A percentile compares a stretch with the other conserved stretches of the same genome.
Conservation (phyloP, 805 yeast species). For the Ascoidea asiatica region DNA sequence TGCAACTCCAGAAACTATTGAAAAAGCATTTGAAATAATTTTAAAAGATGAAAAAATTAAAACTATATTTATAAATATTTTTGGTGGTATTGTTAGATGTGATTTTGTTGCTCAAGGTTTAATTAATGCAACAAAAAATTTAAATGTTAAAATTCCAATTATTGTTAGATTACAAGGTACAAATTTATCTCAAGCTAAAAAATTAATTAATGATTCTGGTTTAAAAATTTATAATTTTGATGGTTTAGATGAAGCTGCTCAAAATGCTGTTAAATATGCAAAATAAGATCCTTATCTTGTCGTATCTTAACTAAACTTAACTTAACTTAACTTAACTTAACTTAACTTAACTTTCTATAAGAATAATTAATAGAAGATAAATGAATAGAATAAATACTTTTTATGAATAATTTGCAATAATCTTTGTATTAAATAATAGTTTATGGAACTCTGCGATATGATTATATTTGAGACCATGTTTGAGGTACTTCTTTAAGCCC, state of each 20-base stretch:
- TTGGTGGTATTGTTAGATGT: constrained; percentile 99
- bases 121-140: constrained; percentile 86
- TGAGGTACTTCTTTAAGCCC: no score
- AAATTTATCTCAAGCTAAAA: constrained; percentile 78
- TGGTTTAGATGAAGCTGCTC: constrained; percentile 95
- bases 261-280: constrained; percentile 75
- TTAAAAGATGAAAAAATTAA: constrained; percentile 79
- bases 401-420: no score
- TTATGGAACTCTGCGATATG: no score
- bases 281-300: constrained; percentile 12
- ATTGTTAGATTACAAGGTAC: constrained; percentile 99
- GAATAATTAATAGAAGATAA: no score
- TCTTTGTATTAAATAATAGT: no score
- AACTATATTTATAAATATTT: constrained; percentile 95
- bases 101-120: constrained; percentile 97
- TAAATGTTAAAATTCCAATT: constrained; percentile 84
- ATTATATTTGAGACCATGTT: no score
- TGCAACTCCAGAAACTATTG: constrained; percentile 97
- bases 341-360: no score
- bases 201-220: constrained; percentile 77
- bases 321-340: no score
- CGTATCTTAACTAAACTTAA: no score
- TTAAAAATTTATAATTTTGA: constrained; percentile 83
- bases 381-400: no score
- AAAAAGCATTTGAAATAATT: constrained; percentile 90